Conservation (phyloP, 345 rosid genomes). For the Adansonia digitata region DNA sequence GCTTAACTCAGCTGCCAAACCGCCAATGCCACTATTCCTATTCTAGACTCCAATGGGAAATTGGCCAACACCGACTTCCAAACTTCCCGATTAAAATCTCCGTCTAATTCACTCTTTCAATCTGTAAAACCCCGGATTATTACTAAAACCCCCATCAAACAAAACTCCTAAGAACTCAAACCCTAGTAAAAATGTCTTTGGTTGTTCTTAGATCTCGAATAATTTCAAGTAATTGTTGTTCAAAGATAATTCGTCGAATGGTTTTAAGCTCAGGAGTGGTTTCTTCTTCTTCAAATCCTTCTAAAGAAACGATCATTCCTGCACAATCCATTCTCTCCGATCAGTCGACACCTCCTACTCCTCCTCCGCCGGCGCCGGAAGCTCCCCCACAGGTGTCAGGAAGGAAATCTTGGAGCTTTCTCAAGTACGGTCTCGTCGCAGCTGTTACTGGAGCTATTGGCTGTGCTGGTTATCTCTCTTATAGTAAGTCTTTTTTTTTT, state of each 20-base stretch:
- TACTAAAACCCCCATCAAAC: neutral
- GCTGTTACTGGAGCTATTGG: constrained; percentile 59
- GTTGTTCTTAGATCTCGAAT: constrained; percentile 50
- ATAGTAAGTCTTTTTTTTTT: constrained; percentile 39
- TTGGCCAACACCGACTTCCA: constrained; percentile 21
- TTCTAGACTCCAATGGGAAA: neutral
- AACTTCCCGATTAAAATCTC: constrained; percentile 17
- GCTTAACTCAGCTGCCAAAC: neutral
- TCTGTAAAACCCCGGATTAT: neutral
- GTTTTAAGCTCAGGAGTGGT: constrained; percentile 32
- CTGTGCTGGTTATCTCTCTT: constrained; percentile 51
- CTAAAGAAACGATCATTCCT: constrained; percentile 37
- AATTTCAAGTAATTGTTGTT: constrained; percentile 3
- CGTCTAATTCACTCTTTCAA: neutral
- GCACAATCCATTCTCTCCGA: constrained; percentile 48
- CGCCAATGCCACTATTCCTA: neutral
- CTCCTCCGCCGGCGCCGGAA: constrained; percentile 28
- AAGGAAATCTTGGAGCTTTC: constrained; percentile 47
- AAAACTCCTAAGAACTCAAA: neutral
- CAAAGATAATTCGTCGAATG: constrained; percentile 16
- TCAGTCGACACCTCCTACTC: constrained; percentile 25
- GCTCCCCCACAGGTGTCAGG: constrained; percentile 22
- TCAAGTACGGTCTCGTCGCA: constrained; percentile 48
- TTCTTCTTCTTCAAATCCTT: constrained; percentile 31
- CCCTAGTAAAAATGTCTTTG: constrained; percentile 39